These are phyloP conservation scores for Theileria annulata DNA, from an alignment of 169 alveolate species.

Conservation along the genomic window DNA sequence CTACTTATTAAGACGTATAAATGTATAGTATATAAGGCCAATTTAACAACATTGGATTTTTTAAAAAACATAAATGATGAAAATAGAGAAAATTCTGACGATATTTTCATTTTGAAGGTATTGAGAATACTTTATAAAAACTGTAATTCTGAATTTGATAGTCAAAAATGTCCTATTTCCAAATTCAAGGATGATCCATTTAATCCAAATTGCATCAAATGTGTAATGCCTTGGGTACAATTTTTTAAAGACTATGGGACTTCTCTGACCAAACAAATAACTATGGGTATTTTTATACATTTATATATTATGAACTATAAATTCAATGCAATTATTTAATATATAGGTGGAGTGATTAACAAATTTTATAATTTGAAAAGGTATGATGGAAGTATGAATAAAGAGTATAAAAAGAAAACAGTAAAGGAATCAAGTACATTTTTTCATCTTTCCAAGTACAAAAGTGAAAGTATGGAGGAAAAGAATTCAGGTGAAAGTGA, in stretches of 20 bases:
- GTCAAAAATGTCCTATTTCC: constrained; percentile 29
- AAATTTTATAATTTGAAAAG: constrained; percentile 17
- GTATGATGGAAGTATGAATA: not conserved
- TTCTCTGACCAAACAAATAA: constrained; percentile 28
- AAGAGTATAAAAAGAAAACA: constrained; percentile 12
- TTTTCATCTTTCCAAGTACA: constrained; percentile 24
- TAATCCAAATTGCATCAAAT: constrained; percentile 35
- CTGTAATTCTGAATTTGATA: constrained; percentile 34
- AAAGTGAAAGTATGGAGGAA: not conserved
- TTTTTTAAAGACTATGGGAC: constrained; percentile 64
- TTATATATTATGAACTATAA: not conserved
- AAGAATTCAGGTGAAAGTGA: constrained; percentile 1
- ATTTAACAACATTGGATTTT: constrained; percentile 1
- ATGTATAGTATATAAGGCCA: constrained; percentile 66
- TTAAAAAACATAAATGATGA: constrained; percentile 1
- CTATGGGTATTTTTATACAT: constrained; percentile 53
- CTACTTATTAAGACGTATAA: constrained; percentile 42
- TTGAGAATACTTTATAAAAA: constrained; percentile 17
- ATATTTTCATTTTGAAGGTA: constrained; percentile 4
- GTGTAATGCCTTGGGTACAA: constrained; percentile 52
- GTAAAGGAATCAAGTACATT: constrained; percentile 18
- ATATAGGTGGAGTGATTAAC: constrained; percentile 51
- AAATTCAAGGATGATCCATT: constrained; percentile 19
- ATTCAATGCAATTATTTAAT: not conserved
- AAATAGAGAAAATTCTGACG: not conserved